Evolutionary conservation across 163 green algal species (phyloP), one percentile per base, ranked within the genome.

Genomic region (Chlamydomonas reinhardtii): DNA sequence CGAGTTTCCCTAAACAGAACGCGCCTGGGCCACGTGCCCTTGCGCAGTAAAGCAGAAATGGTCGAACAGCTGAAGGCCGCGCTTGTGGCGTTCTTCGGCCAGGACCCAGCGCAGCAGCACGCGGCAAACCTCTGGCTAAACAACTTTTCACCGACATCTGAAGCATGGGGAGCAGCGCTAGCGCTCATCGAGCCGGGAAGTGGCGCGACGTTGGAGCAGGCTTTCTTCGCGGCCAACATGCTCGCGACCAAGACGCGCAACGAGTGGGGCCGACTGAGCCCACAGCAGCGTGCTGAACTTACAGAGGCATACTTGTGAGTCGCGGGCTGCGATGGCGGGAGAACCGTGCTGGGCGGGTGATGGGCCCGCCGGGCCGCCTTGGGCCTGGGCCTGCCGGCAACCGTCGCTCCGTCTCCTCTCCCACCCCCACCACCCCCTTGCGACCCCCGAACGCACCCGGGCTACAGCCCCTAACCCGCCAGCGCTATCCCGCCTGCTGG

Each of bases 181-280:
- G 32, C 52, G 35, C 27, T 86, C 8, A n/a, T 86, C 70, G 54
- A 79, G 5, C 59, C 59, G 22, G 22, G 59, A 9, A 78, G 54
- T 16, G 69, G 54, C 32, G 79, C 79, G 16, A 61, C 68, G 3
- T 12, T 65, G 34, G 80, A 79, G 34, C 31, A 52, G 56, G 66
- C 66, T 11, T 86, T 86, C 70, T 86, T 86, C 54, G 37, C 70
- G 9, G 80, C 80, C 15, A 86, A 86, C 80, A 17, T 86, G 54
- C 69, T 86, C 2, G 27, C 56, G 25, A 54, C 69, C 0, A 86
- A 86, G 34, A 86, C 80, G 29, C 72, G 80, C 29, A 54, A 16
- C 25, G 80, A 86, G 20, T 86, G 80, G 80, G 80, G 69, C 35
- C 66, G 80, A 3, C 56, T 86, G 11, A 73, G 29, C 35, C 34